These are phyloP conservation scores for Pyracantha coccinea DNA, from an alignment of 331 rosid species.

Conservation along the genomic window DNA sequence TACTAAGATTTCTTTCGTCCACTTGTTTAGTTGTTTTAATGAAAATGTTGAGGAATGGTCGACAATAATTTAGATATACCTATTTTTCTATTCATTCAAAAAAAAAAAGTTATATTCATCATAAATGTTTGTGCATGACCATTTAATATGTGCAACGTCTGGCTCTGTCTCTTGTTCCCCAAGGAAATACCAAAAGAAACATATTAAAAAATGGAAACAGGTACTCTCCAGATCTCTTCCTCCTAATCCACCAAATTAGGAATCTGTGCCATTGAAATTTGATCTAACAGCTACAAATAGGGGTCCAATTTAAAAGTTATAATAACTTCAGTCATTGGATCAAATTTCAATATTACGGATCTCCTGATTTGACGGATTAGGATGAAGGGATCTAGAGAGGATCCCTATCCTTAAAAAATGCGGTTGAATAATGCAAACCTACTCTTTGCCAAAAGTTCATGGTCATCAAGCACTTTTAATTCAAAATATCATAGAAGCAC, in stretches of 20 bases:
- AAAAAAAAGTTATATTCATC: neutral
- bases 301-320: too few species aligned
- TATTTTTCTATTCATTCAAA: neutral
- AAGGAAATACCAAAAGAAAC: neutral
- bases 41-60: neutral
- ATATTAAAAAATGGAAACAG: neutral
- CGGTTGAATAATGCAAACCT: neutral
- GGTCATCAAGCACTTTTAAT: neutral
- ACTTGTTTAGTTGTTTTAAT: neutral
- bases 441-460: neutral
- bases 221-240: fast-evolving
- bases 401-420: neutral
- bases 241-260: too few species aligned
- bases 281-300: fast-evolving
- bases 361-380: fast-evolving
- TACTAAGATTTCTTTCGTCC: neutral
- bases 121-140: neutral
- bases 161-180: neutral
- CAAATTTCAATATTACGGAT: too few species aligned
- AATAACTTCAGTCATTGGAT: too few species aligned
- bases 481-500: neutral
- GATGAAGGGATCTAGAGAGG: fast-evolving
- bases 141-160: neutral
- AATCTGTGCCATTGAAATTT: too few species aligned
- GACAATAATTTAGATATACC: neutral